Evolutionary conservation across 1,284 basidiomycete genomes (phyloP), one percentile per base, ranked within the genome.

Genomic region (Meira nashicola): DNA sequence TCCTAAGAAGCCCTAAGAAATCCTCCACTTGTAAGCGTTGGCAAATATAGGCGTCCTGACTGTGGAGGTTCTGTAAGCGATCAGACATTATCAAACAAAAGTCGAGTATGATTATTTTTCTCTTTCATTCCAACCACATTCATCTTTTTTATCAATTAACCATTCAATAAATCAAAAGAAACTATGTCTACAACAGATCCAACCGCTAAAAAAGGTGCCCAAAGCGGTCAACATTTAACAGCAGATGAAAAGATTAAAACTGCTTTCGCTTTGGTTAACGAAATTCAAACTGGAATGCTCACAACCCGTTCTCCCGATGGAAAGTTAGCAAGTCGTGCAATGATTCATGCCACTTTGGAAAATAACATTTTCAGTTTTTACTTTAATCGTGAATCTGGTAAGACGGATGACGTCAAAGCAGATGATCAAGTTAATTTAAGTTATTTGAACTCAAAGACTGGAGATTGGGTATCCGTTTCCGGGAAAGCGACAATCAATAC

Each of bases 401-500:
- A 73, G 67, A 64, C 64, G 10, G 65, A 71, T 60, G 67, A 73
- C 39, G 44, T 73, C 41, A 64, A 73, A 53, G 51, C 53, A 19
- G 60, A 67, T 39, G 62, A 67, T 8, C 59, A 73, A 41, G 69
- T 73, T 48, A 73, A 73, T 61, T 58, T 73, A 21, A 55, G 64
- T 15, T 92, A 89, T 80, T 85, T 85, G 70, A 86, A 92, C 71
- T 82, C 83, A 33, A 81, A 83, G 33, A 84, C 85, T 9, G 91
- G 89, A 7, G 84, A 85, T 70, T 95, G 92, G 92, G 89, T 86
- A 0, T 90, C 88, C 74, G 88, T 87, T 67, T 83, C 87, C 19
- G 91, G 91, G 54, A 85, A 80, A 56, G 91, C 90, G 14, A 54
- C 46, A 3, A 57, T 71, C 54, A 73, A 97, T 63, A 39, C 46